Base-by-base conservation (phyloP, 345 rosid genomes). In the Bruguiera parviflora region DNA sequence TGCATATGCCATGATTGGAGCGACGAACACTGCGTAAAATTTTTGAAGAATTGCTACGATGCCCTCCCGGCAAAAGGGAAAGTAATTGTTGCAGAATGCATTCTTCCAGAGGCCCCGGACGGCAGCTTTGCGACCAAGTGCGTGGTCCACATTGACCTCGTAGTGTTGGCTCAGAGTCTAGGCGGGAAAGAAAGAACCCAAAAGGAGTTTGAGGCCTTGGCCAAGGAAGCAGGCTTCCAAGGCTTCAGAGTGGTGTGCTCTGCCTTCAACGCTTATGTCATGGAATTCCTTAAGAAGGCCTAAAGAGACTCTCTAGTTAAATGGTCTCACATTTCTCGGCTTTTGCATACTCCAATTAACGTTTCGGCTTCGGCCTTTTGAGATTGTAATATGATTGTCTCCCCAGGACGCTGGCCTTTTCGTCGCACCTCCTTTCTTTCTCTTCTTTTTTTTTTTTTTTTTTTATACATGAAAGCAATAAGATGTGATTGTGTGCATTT, bases 1-100 rank as follows among this genome's bases (percentile, higher is more conserved):
- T 88, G 94, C 96, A 88, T 91, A 53, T 91, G 94, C 27, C 98
- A 91, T 21, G 94, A 91, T n/a, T 93, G 98, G 98, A 89, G 96
- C 60, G 97, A 93, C 20, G 86, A 81, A 10, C 91, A 91, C 58
- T 88, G 94, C 68, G 53, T 77, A 0, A 91, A 84, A 27, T 82
- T 93, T 59, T 75, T 93, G 83, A 87, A 83, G 70, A 93, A 93
- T 27, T 91, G 97, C 80, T 82, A 88, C 61, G 71, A 84, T 43
- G 88, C 96, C 0, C 88, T 93, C 43, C 97, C 98, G 7, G 66
- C 43, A 20, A 75, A 91, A 4, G 97, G 97, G 18, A 93, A 93
- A 74, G 92, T 91, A 71, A 85, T 93, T 4, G 78, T 92, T 25
- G 89, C 86, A 1, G 96, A 93, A 64, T 85, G 87, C 84, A 77